Percentiles rank a stretch among this genome's conserved stretches.
phyloP scores from a whole-genome alignment of 2,329 filamentous ascomycete species.

The Paecilomyces variotii region DNA sequence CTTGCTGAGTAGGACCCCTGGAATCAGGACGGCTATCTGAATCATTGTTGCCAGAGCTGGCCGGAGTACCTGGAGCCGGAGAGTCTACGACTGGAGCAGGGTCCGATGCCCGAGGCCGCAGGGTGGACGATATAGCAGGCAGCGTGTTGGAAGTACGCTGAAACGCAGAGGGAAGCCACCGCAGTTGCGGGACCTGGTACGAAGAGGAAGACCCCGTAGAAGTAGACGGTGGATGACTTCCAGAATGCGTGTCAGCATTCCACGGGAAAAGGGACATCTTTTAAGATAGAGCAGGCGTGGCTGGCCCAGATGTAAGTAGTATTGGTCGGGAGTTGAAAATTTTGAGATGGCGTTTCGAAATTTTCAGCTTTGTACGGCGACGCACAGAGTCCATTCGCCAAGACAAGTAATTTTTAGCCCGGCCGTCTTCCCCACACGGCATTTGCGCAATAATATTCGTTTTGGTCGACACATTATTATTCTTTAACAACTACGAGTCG shows the following conservation, averaged over 20 bases:
- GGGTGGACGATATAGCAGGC: background rate
- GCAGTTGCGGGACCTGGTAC: conserved; percentile 16
- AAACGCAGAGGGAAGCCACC: conserved; percentile 18
- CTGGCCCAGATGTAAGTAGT: background rate
- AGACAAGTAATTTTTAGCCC: background rate
- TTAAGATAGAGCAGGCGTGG: background rate
- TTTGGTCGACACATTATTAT: too few relatives aligned
- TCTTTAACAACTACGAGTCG: background rate
- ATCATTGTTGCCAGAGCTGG: conserved; percentile 6
- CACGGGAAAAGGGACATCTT: conserved; percentile 1
- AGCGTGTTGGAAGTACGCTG: conserved; percentile 5
- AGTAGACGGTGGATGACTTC: too few relatives aligned
- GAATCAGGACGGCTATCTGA: conserved; percentile 2
- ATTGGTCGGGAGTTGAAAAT: background rate
- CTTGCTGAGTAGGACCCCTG: conserved; percentile 5
- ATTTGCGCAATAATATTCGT: background rate
- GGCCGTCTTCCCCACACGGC: background rate
- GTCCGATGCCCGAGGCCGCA: background rate
- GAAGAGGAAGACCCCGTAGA: conserved; percentile 4
- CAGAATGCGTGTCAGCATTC: background rate
- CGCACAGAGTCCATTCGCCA: background rate
- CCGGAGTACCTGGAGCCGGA: conserved; percentile 4
- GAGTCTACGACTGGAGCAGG: background rate
- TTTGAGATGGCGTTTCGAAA: background rate
- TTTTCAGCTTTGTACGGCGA: background rate